phyloP scores from a whole-genome alignment of 257 asterid species.

The Solanum sejunctum region DNA sequence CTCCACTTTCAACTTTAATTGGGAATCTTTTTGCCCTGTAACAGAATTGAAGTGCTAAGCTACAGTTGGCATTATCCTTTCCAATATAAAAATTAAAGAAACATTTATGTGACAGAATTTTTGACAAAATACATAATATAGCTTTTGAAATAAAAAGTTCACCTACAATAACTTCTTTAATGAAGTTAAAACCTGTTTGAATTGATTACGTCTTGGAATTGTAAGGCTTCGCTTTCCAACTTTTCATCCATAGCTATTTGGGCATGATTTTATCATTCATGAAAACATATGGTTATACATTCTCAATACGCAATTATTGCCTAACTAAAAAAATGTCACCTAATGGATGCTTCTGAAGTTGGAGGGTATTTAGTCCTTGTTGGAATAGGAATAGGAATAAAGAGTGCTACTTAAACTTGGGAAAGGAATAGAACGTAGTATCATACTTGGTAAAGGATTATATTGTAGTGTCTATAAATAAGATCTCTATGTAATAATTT shows the following conservation, averaged over 20 bases:
- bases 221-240: not conserved
- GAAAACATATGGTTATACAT: not conserved
- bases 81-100: not conserved
- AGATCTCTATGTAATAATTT: no score
- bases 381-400: no score
- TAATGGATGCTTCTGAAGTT: not conserved
- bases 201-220: not conserved
- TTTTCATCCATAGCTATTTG: not conserved
- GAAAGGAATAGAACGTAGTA: no score
- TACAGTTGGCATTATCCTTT: not conserved
- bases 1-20: slow-evolving; percentile 71
- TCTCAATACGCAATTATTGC: not conserved
- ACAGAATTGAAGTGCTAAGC: slow-evolving; percentile 1
- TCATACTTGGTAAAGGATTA: no score
- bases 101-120: not conserved
- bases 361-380: not conserved
- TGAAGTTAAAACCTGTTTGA: not conserved
- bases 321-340: not conserved
- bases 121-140: not conserved
- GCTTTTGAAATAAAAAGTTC: not conserved
- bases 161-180: not conserved
- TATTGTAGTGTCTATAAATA: no score
- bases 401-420: no score
- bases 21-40: slow-evolving; percentile 90
- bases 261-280: not conserved